Conservation (phyloP, 805 yeast species). For the Candida sanyiensis region DNA sequence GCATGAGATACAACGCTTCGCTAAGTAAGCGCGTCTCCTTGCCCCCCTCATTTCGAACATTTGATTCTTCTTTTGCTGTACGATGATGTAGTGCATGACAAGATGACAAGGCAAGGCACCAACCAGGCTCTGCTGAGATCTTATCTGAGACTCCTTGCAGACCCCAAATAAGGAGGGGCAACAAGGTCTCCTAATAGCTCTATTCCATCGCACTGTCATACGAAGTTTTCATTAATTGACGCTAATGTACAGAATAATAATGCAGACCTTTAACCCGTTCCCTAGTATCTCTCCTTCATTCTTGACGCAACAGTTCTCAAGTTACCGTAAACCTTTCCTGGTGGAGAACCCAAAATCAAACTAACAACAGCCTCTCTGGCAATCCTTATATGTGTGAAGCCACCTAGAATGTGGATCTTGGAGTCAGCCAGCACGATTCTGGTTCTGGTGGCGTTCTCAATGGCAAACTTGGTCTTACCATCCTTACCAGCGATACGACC, state of each 20-base stretch:
- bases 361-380: slow-evolving; percentile 98
- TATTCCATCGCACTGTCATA: too few species aligned
- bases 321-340: slow-evolving; percentile 97
- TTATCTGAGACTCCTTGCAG: too few species aligned
- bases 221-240: too few species aligned
- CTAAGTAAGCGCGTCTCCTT: too few species aligned
- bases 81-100: too few species aligned
- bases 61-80: too few species aligned
- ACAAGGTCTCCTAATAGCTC: too few species aligned
- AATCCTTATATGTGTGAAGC: slow-evolving; percentile 93
- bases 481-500: slow-evolving; percentile 99
- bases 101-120: too few species aligned
- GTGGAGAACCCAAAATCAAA: slow-evolving; percentile 94
- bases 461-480: slow-evolving; percentile 97
- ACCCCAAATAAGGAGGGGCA: too few species aligned
- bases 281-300: slow-evolving; percentile 86
- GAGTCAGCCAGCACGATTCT: slow-evolving; percentile 96
- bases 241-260: slow-evolving; percentile 1
- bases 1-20: too few species aligned
- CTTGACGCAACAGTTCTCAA: slow-evolving; percentile 95
- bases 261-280: neutral
- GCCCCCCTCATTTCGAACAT: too few species aligned
- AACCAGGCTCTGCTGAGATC: too few species aligned
- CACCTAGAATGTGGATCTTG: slow-evolving; percentile 94
- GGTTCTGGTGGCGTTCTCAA: slow-evolving; percentile 97